phyloP scores from a whole-genome alignment of 768 basidiomycete species.

The Pholiota microspora region DNA sequence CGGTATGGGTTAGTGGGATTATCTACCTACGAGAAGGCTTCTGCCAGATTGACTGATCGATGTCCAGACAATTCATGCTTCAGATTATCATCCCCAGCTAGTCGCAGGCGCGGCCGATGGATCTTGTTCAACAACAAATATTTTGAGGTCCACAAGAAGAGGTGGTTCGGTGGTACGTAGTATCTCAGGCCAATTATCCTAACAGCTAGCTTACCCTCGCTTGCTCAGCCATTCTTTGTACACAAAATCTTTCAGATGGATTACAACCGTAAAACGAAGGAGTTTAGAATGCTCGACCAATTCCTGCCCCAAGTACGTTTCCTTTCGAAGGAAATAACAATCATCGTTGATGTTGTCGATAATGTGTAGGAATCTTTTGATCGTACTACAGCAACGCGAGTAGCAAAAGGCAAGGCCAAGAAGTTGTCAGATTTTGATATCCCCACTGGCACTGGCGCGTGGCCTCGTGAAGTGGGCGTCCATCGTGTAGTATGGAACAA shows the following conservation, averaged over 20 bases:
- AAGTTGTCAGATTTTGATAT: conserved; percentile 19
- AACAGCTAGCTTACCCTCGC: background rate
- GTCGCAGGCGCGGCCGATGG: conserved; percentile 86
- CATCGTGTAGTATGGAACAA: conserved; percentile 83
- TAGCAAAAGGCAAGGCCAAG: conserved; percentile 36
- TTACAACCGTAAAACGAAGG: conserved; percentile 70
- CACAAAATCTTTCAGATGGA: conserved; percentile 87
- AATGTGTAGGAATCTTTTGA: conserved; percentile 55
- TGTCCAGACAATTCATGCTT: conserved; percentile 63
- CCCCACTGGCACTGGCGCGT: conserved; percentile 57
- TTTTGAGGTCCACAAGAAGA: conserved; percentile 61
- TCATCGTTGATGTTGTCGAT: too few species aligned
- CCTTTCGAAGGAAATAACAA: background rate
- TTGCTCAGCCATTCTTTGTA: conserved; percentile 64
- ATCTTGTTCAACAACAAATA: conserved; percentile 70
- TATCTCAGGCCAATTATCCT: background rate
- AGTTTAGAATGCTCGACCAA: conserved; percentile 87
- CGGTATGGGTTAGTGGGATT: conserved; percentile 67
- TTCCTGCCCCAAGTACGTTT: conserved; percentile 67
- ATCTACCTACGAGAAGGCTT: background rate
- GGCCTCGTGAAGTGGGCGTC: conserved; percentile 77
- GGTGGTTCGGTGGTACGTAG: conserved; percentile 68
- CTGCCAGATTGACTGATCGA: background rate
- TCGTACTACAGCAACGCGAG: conserved; percentile 36
- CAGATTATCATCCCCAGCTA: conserved; percentile 86